Evolutionary conservation across 1,139 yeast genomes (phyloP).

Genomic region (Diutina pseudorugosa): DNA sequence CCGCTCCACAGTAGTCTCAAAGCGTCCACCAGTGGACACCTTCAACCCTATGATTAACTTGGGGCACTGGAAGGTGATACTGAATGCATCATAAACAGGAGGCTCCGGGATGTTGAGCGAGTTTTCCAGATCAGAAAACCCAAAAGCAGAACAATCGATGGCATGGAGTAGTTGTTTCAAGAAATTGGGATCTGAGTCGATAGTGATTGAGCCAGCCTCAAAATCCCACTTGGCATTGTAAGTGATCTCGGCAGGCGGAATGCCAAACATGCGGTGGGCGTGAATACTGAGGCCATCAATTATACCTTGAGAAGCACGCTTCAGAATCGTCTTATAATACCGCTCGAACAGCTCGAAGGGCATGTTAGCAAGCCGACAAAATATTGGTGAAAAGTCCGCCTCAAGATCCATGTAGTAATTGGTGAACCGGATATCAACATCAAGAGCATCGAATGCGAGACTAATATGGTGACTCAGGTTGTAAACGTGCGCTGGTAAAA

Average conservation of each 20-base stretch:
- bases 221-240: slow-evolving; percentile 88
- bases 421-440: slow-evolving; percentile 74
- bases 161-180: slow-evolving; percentile 34
- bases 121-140: slow-evolving; percentile 68
- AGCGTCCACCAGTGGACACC: slow-evolving; percentile 12
- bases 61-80: slow-evolving; percentile 38
- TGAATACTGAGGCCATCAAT: slow-evolving; percentile 61
- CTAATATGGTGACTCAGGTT: slow-evolving; percentile 52
- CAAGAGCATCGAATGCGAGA: slow-evolving; percentile 52
- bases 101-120: slow-evolving; percentile 47
- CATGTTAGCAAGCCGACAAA: neutral
- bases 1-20: slow-evolving; percentile 19
- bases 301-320: slow-evolving; percentile 25
- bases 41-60: slow-evolving; percentile 16
- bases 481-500: slow-evolving; percentile 65
- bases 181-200: slow-evolving; percentile 42
- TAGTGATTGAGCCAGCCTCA: slow-evolving; percentile 43
- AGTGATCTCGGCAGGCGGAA: slow-evolving; percentile 82
- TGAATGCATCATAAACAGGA: slow-evolving; percentile 55
- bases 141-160: slow-evolving; percentile 39
- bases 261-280: slow-evolving; percentile 86
- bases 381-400: slow-evolving; percentile 40
- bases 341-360: neutral
- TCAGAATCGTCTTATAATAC: neutral
- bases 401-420: slow-evolving; percentile 85